Base-by-base conservation (phyloP, 2,329 filamentous ascomycete genomes). In the Xylaria sp. region DNA sequence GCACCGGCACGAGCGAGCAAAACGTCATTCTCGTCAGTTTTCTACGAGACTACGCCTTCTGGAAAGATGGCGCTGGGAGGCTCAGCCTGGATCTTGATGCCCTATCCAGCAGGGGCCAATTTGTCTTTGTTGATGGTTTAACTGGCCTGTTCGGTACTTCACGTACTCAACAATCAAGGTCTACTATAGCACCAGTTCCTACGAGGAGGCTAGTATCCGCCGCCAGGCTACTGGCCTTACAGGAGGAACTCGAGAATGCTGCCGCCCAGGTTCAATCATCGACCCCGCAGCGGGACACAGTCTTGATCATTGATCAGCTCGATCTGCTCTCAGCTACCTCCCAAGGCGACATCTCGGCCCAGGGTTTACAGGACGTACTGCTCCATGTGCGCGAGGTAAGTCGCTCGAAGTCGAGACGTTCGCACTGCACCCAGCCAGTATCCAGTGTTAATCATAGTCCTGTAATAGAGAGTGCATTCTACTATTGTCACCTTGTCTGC, bases 11-110 rank as follows among this genome's bases (percentile, higher is more conserved):
- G 11, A 67, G 68, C 9, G 73, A 74, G 40, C 73, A 71, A 21
- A 80, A 76, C 45, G 81, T 97, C 1, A 78, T 96, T 2, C 77
- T 97, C 2, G 85, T 94, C 53, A 95, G 90, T 74, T 96, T 94
- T 73, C 75, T 96, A 72, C 82, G 90, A 56, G 88, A 93, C 64
- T 83, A 81, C 59, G 76, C 82, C 1, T 95, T 96, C 68, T 97
- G 92, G 91, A 85, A 78, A 58, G 83, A 87, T 2, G 87, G 90
- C 45, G 81, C 81, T 2, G 81, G 84, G 48, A 87, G 87, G 71
- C 72, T 91, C 66, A 90, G 89, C 2, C 67, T 94, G 44, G 90
- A 95, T 71, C 75, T 94, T 46, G 82, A 87, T 17, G 78, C 78
- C 5, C 70, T 87, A 4, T 71, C 74, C 48, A 77, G 77, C 34